These are phyloP conservation scores for Globisporangium radiosum DNA, from an alignment of 352 stramenopile genomes.

Conservation along the genomic window DNA sequence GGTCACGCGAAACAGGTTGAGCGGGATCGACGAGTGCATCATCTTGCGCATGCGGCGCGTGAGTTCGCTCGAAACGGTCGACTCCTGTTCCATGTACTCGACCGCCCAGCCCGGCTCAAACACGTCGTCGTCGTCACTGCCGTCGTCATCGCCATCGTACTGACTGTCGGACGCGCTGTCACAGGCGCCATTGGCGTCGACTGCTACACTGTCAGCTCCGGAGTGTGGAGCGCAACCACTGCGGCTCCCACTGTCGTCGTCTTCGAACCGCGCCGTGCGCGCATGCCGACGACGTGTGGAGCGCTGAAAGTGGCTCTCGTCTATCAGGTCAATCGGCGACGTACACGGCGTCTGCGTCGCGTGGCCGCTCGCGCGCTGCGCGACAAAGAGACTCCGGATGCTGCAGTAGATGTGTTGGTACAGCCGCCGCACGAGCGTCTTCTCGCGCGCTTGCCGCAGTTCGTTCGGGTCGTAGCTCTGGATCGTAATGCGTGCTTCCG, in stretches of 20 bases:
- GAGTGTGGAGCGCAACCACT: neutral
- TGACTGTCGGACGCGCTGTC: conserved; percentile 1
- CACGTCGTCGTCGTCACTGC: neutral
- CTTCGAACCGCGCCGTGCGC: neutral
- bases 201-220: too few relatives aligned
- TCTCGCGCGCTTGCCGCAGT: conserved; percentile 21
- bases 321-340: conserved; percentile 38
- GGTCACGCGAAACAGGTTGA: conserved; percentile 70
- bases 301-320: conserved; percentile 19
- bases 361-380: conserved; percentile 11
- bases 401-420: conserved; percentile 43
- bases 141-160: conserved; percentile 8
- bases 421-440: conserved; percentile 31
- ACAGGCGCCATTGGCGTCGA: conserved; percentile 1
- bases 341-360: conserved; percentile 65
- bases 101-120: conserved; percentile 70
- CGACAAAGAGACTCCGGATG: conserved; percentile 43
- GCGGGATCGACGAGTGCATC: conserved; percentile 72
- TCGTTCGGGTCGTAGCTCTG: conserved; percentile 5
- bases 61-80: conserved; percentile 50
- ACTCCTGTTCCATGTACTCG: conserved; percentile 75
- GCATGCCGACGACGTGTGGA: conserved; percentile 2
- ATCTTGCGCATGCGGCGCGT: conserved; percentile 64
- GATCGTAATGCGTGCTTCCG: conserved; percentile 8
- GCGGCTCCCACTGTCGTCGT: conserved; percentile 1